Conservation (phyloP, 1,284 basidiomycete genomes). For the Apiotrichum veenhuisii region DNA sequence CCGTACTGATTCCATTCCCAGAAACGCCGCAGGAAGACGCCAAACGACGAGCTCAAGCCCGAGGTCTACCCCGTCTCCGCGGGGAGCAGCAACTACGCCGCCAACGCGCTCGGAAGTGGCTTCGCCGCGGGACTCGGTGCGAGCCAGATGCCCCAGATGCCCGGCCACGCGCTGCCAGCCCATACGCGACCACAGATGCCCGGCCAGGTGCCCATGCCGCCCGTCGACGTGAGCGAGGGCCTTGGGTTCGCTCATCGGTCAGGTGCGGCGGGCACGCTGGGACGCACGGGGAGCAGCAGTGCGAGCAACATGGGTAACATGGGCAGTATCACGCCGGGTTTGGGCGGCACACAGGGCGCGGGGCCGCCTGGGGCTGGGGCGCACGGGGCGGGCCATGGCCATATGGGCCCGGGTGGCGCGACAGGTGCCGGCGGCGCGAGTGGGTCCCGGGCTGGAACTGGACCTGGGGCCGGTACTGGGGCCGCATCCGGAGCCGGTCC, state of each 20-base stretch:
- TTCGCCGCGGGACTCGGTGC: background rate
- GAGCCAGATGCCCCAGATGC: background rate
- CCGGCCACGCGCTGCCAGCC: background rate
- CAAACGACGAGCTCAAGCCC: slow-evolving; percentile 19
- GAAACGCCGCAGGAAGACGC: slow-evolving; percentile 38
- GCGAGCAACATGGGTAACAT: background rate
- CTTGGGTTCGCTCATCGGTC: background rate
- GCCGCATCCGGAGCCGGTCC: background rate
- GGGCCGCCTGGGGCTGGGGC: background rate
- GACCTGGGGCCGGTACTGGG: too few species aligned
- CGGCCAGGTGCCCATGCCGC: slow-evolving; percentile 5
- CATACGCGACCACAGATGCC: slow-evolving; percentile 16
- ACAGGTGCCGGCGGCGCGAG: background rate
- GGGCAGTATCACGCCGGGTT: too few species aligned
- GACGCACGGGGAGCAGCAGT: background rate
- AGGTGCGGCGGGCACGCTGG: background rate
- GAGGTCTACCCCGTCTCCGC: slow-evolving; percentile 18
- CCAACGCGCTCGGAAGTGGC: background rate
- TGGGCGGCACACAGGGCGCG: background rate
- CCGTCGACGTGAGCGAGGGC: background rate
- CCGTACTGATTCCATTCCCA: slow-evolving; percentile 13
- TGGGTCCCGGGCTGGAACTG: background rate
- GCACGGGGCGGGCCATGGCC: background rate
- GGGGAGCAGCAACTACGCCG: background rate
- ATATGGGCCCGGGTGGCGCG: background rate